Percentiles rank a stretch among this genome's conserved stretches.
Conservation (phyloP, 176 grass and related monocot genomes). For the Eleusine indica region DNA sequence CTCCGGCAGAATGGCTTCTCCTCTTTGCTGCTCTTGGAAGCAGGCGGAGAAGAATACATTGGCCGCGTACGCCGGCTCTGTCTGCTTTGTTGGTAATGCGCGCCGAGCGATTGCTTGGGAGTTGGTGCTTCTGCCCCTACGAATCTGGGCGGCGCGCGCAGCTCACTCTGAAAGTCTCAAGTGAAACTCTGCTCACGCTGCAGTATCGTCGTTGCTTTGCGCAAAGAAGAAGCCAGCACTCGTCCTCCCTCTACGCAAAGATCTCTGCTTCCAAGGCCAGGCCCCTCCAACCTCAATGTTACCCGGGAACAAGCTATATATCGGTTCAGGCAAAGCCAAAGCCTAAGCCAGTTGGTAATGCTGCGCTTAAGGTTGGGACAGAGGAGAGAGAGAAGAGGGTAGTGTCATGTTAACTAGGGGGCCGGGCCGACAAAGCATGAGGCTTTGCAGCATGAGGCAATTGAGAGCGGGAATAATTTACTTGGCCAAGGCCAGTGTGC, state of each 20-base stretch:
- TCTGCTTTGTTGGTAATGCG: not conserved
- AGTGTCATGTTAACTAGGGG: conserved; percentile 15
- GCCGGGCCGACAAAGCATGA: conserved; percentile 78
- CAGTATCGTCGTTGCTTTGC: not conserved
- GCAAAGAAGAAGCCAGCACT: conserved; percentile 48
- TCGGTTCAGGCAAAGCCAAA: not conserved
- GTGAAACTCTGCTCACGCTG: not conserved
- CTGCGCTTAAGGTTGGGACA: not conserved
- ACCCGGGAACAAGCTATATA: conserved; percentile 37
- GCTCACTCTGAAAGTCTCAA: too few relatives aligned
- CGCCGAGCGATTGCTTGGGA: conserved; percentile 13
- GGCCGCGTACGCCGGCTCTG: conserved; percentile 3
- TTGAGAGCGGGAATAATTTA: conserved; percentile 58
- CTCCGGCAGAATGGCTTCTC: conserved; percentile 17
- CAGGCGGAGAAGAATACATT: conserved; percentile 50
- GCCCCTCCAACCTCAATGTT: not conserved
- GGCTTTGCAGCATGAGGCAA: conserved; percentile 81
- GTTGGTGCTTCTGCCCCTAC: not conserved
- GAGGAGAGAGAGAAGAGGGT: not conserved
- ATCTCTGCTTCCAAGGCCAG: conserved; percentile 55
- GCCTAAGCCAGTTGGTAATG: not conserved
- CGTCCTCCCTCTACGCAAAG: conserved; percentile 70
- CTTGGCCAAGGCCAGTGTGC: not conserved
- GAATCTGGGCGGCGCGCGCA: not conserved
- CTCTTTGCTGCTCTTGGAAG: conserved; percentile 14